Evolutionary conservation across 2,329 filamentous ascomycete genomes (phyloP).

Genomic region (Trichoderma atroviride): DNA sequence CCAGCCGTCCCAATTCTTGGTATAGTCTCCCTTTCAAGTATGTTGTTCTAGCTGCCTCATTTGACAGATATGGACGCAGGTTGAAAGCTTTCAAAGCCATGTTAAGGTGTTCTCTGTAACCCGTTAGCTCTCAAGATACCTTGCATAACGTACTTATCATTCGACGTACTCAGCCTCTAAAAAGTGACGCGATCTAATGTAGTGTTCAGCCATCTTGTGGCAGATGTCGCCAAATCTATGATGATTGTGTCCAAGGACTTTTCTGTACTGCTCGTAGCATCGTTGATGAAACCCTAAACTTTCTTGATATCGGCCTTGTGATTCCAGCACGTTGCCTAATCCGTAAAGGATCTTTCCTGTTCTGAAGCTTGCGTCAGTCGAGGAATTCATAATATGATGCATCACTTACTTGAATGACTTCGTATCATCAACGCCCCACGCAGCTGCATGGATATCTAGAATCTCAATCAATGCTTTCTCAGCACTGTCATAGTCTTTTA

Average conservation of each 20-base stretch:
- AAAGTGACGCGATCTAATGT: not conserved
- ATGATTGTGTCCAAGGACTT: not conserved
- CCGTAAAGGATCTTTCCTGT: slow-evolving; percentile 9
- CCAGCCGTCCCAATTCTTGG: too few relatives aligned
- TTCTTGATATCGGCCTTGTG: not conserved
- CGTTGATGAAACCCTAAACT: not conserved
- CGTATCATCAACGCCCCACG: slow-evolving; percentile 2
- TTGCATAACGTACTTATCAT: too few relatives aligned
- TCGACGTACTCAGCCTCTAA: not conserved
- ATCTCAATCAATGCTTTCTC: not conserved
- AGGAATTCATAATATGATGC: fast-evolving
- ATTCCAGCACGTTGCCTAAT: not conserved
- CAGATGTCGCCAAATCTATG: slow-evolving; percentile 9
- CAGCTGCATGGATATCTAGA: not conserved
- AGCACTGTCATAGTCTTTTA: not conserved
- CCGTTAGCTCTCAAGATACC: too few relatives aligned
- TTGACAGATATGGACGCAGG: too few relatives aligned
- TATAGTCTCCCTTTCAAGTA: too few relatives aligned
- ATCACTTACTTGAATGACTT: slow-evolving; percentile 9
- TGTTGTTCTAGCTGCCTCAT: too few relatives aligned
- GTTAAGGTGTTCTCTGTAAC: too few relatives aligned
- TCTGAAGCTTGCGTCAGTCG: not conserved
- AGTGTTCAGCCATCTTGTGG: slow-evolving; percentile 3
- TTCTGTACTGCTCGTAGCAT: slow-evolving; percentile 1
- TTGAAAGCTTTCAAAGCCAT: too few relatives aligned